Base-by-base conservation (phyloP, 2,329 filamentous ascomycete genomes). In the Aspergillus candidus region DNA sequence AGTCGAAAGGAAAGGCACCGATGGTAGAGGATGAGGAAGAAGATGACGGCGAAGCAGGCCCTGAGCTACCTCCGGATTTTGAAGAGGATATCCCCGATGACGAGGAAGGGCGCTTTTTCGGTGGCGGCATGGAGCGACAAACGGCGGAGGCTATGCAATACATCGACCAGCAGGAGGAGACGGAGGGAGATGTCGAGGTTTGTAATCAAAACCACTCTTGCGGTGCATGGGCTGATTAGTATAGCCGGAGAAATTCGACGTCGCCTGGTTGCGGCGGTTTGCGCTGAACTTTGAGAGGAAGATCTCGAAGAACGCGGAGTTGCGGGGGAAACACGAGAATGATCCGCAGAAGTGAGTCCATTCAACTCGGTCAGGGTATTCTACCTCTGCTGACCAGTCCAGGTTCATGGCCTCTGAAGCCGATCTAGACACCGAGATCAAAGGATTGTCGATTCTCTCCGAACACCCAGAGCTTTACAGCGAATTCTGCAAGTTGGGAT, bases 101-200 rank as follows among this genome's bases (percentile, higher is more conserved):
- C 56, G 88, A 95, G 41, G 93, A 94, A 52, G 93, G 91, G 1
- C 83, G 93, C 10, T 98, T 98, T 72, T 98, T 96, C 57, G 93
- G 91, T 35, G 87, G 89, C 42, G 93, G 93, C 30, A 84, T 98
- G 56, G 88, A 84, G 18, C 77, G 83, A 46, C 78, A 88, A 53
- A 88, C 94, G 53, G 83, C 82, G 2, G 80, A 89, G 55, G 87
- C 93, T 14, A 77, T 98, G 59, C 86, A 97, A 67, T 97, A 85
- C 61, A 80, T 98, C 50, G 88, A 96, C 50, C 73, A 78, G 45
- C 75, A 80, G 53, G 81, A 84, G 41, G 71, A 27, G 22, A 7
- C 22, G 22, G 22, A 72, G 38, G 74, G 72, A 18, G 73, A 74
- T 14, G 61, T 64, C 27, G 71, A 69, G 55, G 67, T 72, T 59